Conservation (phyloP, 805 yeast genomes). For the Saitoella complicata region DNA sequence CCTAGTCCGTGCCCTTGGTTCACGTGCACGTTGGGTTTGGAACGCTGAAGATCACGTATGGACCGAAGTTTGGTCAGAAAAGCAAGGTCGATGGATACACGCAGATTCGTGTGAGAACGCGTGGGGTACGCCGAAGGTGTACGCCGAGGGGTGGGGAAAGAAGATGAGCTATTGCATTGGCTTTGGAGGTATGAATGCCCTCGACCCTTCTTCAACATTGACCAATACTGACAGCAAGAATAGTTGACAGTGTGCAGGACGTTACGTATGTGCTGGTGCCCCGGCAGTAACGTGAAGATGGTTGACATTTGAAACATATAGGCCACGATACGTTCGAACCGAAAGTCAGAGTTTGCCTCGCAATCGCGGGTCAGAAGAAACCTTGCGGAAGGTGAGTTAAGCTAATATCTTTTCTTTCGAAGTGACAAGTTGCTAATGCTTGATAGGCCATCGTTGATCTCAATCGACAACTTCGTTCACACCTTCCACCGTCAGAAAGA, state of each 20-base stretch:
- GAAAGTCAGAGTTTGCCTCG: background rate
- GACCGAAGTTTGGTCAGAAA: slow-evolving; percentile 69
- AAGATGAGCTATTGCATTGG: slow-evolving; percentile 80
- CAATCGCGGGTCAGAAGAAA: slow-evolving; percentile 12
- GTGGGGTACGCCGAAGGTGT: background rate
- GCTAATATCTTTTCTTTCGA: slow-evolving; percentile 44
- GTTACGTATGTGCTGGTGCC: background rate
- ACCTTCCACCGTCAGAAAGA: slow-evolving; percentile 23
- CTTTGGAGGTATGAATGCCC: slow-evolving; percentile 26
- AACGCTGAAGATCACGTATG: slow-evolving; percentile 90
- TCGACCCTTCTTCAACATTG: background rate
- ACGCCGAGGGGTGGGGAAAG: slow-evolving; percentile 34
- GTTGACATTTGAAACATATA: background rate
- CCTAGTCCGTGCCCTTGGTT: slow-evolving; percentile 48
- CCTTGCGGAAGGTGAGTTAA: slow-evolving; percentile 54
- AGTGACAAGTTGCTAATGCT: slow-evolving; percentile 31
- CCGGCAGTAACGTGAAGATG: background rate
- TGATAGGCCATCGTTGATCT: slow-evolving; percentile 21
- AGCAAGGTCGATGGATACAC: slow-evolving; percentile 63
- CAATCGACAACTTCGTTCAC: slow-evolving; percentile 23
- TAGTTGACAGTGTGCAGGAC: slow-evolving; percentile 1
- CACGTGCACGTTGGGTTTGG: slow-evolving; percentile 61
- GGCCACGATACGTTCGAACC: background rate
- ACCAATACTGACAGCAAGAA: background rate
- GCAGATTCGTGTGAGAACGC: slow-evolving; percentile 17